Percentiles rank a stretch among this genome's conserved stretches.
Evolutionary conservation across 306 rosid genomes (phyloP).

Genomic region (Oxytropis ochrocephala): DNA sequence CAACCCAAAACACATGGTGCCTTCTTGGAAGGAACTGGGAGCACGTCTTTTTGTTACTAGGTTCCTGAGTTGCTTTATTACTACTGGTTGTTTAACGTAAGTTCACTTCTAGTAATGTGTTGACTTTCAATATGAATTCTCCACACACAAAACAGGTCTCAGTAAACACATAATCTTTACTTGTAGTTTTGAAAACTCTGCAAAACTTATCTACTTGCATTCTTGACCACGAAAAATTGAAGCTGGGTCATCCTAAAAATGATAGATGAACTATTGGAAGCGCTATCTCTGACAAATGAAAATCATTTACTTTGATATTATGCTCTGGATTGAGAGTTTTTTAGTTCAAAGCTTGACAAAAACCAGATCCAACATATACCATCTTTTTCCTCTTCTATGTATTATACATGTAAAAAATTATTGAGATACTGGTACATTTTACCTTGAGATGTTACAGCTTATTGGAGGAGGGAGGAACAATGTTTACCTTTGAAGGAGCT

Average conservation of each 20-base stretch:
- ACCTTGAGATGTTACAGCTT: slow-evolving; percentile 39
- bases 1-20: slow-evolving; percentile 87
- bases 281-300: not conserved
- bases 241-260: not conserved
- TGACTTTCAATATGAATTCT: not conserved
- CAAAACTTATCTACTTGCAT: not conserved
- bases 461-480: slow-evolving; percentile 87
- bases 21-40: slow-evolving; percentile 66
- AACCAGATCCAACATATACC: not conserved
- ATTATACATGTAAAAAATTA: not conserved
- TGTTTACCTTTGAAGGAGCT: slow-evolving; percentile 73
- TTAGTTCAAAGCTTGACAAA: not conserved
- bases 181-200: not conserved
- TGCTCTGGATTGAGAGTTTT: not conserved
- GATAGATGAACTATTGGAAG: not conserved
- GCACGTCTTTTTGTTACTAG: slow-evolving; percentile 66
- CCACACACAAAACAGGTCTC: too few species aligned
- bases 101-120: slow-evolving; percentile 20
- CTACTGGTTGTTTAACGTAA: slow-evolving; percentile 73
- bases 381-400: not conserved
- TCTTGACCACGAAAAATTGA: not conserved
- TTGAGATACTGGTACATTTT: not conserved
- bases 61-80: slow-evolving; percentile 51
- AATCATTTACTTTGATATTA: not conserved
- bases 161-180: not conserved